Percentiles rank a stretch among this genome's conserved stretches.
These are phyloP conservation scores for Rostrohypoxylon terebratum DNA, from an alignment of 495 filamentous ascomycete genomes.

Conservation along the genomic window DNA sequence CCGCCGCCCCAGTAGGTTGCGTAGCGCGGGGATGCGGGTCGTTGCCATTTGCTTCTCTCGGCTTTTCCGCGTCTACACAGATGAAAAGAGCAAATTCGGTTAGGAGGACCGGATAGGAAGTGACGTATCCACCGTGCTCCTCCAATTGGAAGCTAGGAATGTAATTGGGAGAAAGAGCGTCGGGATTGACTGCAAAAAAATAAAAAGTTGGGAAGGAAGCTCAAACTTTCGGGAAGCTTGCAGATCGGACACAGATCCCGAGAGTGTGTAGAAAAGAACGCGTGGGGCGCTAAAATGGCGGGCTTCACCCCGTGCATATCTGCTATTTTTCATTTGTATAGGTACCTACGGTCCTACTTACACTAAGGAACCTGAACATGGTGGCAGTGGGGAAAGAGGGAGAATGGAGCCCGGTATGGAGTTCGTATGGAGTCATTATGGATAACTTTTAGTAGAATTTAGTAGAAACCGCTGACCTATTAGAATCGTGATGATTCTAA, in stretches of 20 bases:
- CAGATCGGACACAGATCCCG: slow-evolving; percentile 10
- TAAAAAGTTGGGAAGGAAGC: neutral
- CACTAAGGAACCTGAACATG: neutral
- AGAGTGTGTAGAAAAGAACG: neutral
- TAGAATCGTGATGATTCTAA: slow-evolving; percentile 25
- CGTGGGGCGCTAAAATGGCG: slow-evolving; percentile 27
- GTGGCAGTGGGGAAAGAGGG: slow-evolving; percentile 16
- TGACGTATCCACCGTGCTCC: neutral
- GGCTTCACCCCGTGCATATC: slow-evolving; percentile 8
- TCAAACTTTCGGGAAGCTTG: slow-evolving; percentile 3
- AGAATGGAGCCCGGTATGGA: neutral
- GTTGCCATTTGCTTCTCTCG: slow-evolving; percentile 45
- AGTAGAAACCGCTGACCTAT: slow-evolving; percentile 6
- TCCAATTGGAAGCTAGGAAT: neutral
- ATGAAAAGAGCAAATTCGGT: neutral
- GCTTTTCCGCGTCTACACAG: neutral
- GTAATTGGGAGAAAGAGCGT: neutral
- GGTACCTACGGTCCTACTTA: neutral
- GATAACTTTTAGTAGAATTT: neutral
- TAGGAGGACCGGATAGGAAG: neutral
- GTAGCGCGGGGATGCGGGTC: slow-evolving; percentile 51
- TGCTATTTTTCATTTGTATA: neutral
- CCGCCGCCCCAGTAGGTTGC: slow-evolving; percentile 48
- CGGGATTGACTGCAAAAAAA: neutral
- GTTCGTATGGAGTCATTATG: slow-evolving; percentile 15